Evolutionary conservation across 495 filamentous ascomycete species (phyloP).

Genomic region (Xylaria nigripes): DNA sequence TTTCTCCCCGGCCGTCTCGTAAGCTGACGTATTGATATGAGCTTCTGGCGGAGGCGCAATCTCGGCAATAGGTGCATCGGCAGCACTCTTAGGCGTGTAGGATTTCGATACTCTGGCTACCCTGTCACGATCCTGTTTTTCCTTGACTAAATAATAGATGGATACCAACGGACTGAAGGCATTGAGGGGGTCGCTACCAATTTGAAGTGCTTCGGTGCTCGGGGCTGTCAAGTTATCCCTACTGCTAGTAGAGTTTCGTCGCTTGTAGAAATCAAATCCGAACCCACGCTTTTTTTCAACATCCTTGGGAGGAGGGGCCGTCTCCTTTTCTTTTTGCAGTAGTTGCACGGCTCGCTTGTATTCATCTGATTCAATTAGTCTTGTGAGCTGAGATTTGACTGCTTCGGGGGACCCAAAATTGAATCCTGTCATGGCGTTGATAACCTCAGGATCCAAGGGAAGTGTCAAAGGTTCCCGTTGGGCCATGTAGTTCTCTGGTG

Average conservation of each 20-base stretch:
- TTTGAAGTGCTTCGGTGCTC: conserved; percentile 72
- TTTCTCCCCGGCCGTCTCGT: conserved; percentile 76
- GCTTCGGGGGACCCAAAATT: conserved; percentile 86
- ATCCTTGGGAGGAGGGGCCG: conserved; percentile 52
- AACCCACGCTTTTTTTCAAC: conserved; percentile 79
- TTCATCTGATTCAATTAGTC: conserved; percentile 79
- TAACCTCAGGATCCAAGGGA: conserved; percentile 73
- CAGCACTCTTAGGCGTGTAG: conserved; percentile 47
- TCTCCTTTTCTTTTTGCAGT: conserved; percentile 53
- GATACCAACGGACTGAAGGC: conserved; percentile 90
- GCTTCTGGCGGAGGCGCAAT: conserved; percentile 77
- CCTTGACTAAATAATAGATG: conserved; percentile 90
- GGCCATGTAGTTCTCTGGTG: conserved; percentile 87
- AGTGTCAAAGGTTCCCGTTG: conserved; percentile 74
- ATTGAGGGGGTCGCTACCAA: conserved; percentile 84
- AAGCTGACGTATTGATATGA: conserved; percentile 74
- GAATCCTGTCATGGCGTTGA: conserved; percentile 94
- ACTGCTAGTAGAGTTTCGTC: conserved; percentile 78
- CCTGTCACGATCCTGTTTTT: conserved; percentile 83
- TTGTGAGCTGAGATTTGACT: conserved; percentile 73
- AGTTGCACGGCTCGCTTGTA: conserved; percentile 74
- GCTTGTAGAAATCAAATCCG: conserved; percentile 94
- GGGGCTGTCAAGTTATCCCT: conserved; percentile 81
- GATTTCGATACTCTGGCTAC: conserved; percentile 52
- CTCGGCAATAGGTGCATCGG: conserved; percentile 47